These are phyloP conservation scores for Colletotrichum tropicale DNA, from an alignment of 2,329 filamentous ascomycete species.

Conservation along the genomic window DNA sequence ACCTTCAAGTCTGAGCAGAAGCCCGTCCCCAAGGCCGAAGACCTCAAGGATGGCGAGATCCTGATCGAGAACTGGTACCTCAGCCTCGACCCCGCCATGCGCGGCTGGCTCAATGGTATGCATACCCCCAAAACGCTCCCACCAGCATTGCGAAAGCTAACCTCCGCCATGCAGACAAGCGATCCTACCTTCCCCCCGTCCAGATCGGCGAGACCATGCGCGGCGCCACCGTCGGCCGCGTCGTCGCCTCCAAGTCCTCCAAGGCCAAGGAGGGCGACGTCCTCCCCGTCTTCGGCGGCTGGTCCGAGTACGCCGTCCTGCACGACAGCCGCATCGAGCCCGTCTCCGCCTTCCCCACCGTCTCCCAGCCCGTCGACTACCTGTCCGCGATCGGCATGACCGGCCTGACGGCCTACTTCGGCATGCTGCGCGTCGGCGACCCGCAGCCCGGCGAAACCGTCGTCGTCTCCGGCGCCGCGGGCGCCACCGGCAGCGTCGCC, in stretches of 20 bases:
- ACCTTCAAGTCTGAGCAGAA: constrained; percentile 64
- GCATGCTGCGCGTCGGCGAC: constrained; percentile 70
- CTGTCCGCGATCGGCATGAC: constrained; percentile 69
- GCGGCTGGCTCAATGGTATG: constrained; percentile 69
- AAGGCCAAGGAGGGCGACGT: constrained; percentile 62
- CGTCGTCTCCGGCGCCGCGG: constrained; percentile 78
- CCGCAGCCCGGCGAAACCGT: constrained; percentile 75
- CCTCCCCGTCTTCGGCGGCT: constrained; percentile 61
- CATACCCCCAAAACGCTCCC: background rate
- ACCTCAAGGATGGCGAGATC: constrained; percentile 68
- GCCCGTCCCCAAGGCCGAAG: constrained; percentile 53
- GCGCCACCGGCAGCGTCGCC: constrained; percentile 77
- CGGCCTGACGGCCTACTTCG: constrained; percentile 78
- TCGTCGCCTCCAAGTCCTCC: constrained; percentile 63
- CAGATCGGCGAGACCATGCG: constrained; percentile 73
- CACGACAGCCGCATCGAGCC: constrained; percentile 53
- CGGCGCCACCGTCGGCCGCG: constrained; percentile 62
- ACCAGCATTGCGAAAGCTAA: background rate
- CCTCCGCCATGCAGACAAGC: constrained; percentile 35
- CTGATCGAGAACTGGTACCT: constrained; percentile 67
- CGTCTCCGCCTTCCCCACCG: constrained; percentile 41
- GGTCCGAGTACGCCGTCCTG: constrained; percentile 70
- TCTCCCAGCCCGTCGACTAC: constrained; percentile 58
- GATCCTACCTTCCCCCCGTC: constrained; percentile 72
- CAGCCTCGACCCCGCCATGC: constrained; percentile 78